A percentile compares a stretch with the other conserved stretches of the same genome.
phyloP scores from a whole-genome alignment of 108 stramenopile species.

The Nitzschia palea region DNA sequence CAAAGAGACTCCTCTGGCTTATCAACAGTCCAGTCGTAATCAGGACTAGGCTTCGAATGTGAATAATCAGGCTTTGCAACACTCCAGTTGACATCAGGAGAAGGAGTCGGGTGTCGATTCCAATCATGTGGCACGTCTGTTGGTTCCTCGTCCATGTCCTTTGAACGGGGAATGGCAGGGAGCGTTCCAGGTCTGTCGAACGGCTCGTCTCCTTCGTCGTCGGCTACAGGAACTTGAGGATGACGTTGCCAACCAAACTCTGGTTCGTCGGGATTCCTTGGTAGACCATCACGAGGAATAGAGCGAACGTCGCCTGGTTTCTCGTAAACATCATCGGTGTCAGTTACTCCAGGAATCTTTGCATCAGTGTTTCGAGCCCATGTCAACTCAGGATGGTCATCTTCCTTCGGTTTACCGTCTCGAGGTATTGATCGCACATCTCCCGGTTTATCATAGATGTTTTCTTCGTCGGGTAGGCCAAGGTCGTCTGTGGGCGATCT shows the following conservation, averaged over 20 bases:
- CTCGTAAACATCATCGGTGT: constrained; percentile 23
- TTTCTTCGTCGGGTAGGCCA: constrained; percentile 5
- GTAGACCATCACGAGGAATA: constrained; percentile 24
- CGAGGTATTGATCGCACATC: constrained; percentile 28
- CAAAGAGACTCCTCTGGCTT: constrained; percentile 10
- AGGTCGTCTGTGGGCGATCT: background rate
- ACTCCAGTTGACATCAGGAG: constrained; percentile 4
- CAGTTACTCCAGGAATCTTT: constrained; percentile 12
- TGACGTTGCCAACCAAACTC: constrained; percentile 23
- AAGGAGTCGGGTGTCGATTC: background rate
- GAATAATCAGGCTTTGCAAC: constrained; percentile 10
- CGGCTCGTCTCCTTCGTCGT: constrained; percentile 8
- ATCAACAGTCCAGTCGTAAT: constrained; percentile 21
- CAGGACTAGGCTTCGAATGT: background rate
- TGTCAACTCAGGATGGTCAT: constrained; percentile 12
- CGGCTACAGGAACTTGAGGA: background rate
- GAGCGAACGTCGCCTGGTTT: constrained; percentile 15
- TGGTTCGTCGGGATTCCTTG: constrained; percentile 5
- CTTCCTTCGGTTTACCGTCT: constrained; percentile 18
- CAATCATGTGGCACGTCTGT: constrained; percentile 3
- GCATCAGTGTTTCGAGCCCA: constrained; percentile 13
- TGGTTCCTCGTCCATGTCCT: background rate
- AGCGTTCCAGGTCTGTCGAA: constrained; percentile 15
- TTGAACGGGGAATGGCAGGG: background rate
- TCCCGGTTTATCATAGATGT: constrained; percentile 17